Evolutionary conservation across 2,329 filamentous ascomycete genomes (phyloP).

Genomic region (Penicillium digitatum): DNA sequence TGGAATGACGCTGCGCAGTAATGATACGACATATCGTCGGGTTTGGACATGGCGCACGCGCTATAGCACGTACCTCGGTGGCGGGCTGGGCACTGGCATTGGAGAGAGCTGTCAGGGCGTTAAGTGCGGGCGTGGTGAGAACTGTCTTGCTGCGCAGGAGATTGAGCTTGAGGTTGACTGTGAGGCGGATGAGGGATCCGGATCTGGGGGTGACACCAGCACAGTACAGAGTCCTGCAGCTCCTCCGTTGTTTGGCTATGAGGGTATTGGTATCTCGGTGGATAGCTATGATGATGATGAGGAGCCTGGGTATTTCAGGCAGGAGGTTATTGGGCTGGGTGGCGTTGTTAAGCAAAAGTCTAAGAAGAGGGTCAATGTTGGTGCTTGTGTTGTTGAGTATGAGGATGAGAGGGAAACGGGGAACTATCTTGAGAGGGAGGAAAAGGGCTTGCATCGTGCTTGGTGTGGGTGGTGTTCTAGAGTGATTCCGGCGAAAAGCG

Average conservation of each 20-base stretch:
- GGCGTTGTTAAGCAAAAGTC: constrained; percentile 82
- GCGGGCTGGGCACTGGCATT: constrained; percentile 77
- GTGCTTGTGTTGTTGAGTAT: constrained; percentile 79
- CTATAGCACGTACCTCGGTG: constrained; percentile 72
- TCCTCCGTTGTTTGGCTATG: constrained; percentile 25
- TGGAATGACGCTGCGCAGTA: constrained; percentile 61
- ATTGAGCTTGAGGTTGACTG: constrained; percentile 83
- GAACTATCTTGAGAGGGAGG: constrained; percentile 66
- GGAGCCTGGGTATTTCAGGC: constrained; percentile 69
- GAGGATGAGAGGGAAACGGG: constrained; percentile 69
- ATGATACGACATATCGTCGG: constrained; percentile 56
- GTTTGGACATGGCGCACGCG: constrained; percentile 88
- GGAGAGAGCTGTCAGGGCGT: constrained; percentile 86
- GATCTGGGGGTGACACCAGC: constrained; percentile 18
- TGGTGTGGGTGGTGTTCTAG: constrained; percentile 93
- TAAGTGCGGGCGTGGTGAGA: constrained; percentile 72
- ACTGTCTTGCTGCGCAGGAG: constrained; percentile 71
- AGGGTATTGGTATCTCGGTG: constrained; percentile 7
- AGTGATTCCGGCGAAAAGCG: constrained; percentile 55
- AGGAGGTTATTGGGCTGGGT: constrained; percentile 89
- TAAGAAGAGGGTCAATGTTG: constrained; percentile 76
- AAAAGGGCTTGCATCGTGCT: constrained; percentile 63
- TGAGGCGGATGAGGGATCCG: constrained; percentile 64
- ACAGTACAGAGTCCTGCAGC: constrained; percentile 18
- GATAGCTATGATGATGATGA: constrained; percentile 37